Percentiles rank a stretch among this genome's conserved stretches.
phyloP scores from a whole-genome alignment of 2,329 filamentous ascomycete genomes.

The Amylocarpus encephaloides region DNA sequence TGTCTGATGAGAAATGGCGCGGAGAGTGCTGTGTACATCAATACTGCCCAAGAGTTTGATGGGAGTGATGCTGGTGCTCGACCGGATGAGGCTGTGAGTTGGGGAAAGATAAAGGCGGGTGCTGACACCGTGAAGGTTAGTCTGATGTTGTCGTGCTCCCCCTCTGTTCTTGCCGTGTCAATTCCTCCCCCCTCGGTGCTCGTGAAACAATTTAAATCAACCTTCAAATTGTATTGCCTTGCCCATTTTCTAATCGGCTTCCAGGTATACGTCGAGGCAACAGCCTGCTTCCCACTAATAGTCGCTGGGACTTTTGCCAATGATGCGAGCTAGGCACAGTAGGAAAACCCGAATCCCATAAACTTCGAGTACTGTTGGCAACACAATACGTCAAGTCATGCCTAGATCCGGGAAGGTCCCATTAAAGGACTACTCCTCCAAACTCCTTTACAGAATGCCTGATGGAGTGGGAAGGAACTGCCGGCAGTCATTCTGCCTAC shows the following conservation, averaged over 20 bases:
- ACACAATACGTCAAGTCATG: no score
- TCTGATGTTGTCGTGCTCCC: conserved; percentile 3
- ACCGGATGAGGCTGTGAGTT: conserved; percentile 94
- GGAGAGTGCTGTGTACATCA: conserved; percentile 95
- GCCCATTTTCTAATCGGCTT: neutral
- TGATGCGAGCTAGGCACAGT: conserved; percentile 8
- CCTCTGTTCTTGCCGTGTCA: no score
- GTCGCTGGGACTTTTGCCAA: conserved; percentile 63
- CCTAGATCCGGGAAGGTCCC: no score
- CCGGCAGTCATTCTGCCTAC: no score
- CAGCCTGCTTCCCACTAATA: conserved; percentile 59
- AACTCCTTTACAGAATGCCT: no score
- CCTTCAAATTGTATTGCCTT: conserved; percentile 3
- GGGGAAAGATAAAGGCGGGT: conserved; percentile 93
- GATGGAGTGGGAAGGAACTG: no score
- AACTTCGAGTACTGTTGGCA: no score
- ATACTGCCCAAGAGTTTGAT: conserved; percentile 95
- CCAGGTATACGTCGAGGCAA: conserved; percentile 59
- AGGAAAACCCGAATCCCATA: no score
- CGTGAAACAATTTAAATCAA: neutral
- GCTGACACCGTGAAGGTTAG: conserved; percentile 83
- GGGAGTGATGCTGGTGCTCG: conserved; percentile 92
- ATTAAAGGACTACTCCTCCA: no score
- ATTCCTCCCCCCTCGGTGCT: no score
- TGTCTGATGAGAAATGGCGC: conserved; percentile 97